A percentile compares a stretch with the other conserved stretches of the same genome.
Conservation (phyloP, 148 eudicot genomes). For the Cornus suecica region DNA sequence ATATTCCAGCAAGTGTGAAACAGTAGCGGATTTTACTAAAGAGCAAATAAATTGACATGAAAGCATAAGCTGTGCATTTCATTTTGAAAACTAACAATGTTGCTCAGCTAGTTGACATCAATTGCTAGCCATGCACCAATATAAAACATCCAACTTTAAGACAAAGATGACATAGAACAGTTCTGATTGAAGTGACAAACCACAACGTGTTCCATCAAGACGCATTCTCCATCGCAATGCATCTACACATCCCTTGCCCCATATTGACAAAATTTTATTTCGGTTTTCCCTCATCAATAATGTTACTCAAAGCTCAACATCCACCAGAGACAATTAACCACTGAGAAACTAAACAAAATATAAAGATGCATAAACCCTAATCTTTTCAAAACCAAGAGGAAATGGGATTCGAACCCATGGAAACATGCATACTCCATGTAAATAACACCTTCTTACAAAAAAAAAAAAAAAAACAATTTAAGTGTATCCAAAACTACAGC, state of each 20-base stretch:
- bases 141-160: no score
- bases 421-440: not conserved
- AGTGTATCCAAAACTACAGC: not conserved
- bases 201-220: slow-evolving; percentile 1
- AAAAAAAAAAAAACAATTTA: not conserved
- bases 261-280: not conserved
- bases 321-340: not conserved
- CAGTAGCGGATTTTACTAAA: no score
- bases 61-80: no score
- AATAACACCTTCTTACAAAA: not conserved
- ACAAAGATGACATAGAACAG: no score
- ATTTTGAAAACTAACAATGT: not conserved
- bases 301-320: slow-evolving; percentile 1
- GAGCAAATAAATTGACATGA: no score
- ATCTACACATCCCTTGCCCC: not conserved
- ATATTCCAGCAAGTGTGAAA: no score
- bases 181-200: not conserved
- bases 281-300: not conserved
- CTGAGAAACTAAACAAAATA: not conserved
- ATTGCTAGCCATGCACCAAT: not conserved
- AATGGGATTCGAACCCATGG: no score
- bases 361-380: not conserved
- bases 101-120: not conserved
- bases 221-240: not conserved
- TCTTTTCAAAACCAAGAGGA: not conserved